Percentiles rank a stretch among this genome's conserved stretches.
Conservation (phyloP, 306 rosid species). For the Luffa aegyptiaca region DNA sequence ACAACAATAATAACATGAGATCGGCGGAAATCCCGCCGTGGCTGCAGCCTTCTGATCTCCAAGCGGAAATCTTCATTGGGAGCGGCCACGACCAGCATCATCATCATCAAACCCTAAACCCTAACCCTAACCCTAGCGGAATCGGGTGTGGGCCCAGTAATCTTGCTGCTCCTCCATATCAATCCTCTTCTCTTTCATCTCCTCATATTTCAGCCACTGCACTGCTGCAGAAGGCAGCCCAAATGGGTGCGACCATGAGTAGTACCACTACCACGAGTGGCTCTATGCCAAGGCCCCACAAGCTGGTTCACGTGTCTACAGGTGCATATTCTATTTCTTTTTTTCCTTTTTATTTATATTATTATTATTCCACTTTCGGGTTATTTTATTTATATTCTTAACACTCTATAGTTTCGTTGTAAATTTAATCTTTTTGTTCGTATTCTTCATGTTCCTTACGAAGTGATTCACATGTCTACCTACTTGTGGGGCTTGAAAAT, state of each 20-base stretch:
- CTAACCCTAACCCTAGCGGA: constrained; percentile 19
- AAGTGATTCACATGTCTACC: too few relatives aligned
- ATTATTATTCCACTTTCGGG: background rate
- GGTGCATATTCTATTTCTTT: background rate
- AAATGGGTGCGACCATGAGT: constrained; percentile 82
- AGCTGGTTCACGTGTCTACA: constrained; percentile 42
- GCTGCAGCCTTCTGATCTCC: constrained; percentile 25
- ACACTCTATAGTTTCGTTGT: too few relatives aligned
- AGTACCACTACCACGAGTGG: constrained; percentile 6
- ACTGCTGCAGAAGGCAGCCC: constrained; percentile 92
- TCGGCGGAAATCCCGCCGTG: constrained; percentile 48
- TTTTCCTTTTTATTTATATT: too few relatives aligned
- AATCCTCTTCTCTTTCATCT: constrained; percentile 25
- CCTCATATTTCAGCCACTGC: constrained; percentile 95
- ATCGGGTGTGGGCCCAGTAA: background rate
- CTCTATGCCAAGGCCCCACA: constrained; percentile 32
- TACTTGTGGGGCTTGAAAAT: too few relatives aligned
- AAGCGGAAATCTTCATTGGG: background rate
- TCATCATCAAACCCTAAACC: constrained; percentile 39
- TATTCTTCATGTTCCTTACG: too few relatives aligned
- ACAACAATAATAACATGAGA: background rate
- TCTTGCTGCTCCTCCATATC: constrained; percentile 41
- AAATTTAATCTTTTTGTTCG: too few relatives aligned
- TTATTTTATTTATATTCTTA: background rate
- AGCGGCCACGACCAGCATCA: background rate